Evolutionary conservation across 176 grass and related monocot genomes (phyloP).

Genomic region (Miscanthus lutarioriparius): DNA sequence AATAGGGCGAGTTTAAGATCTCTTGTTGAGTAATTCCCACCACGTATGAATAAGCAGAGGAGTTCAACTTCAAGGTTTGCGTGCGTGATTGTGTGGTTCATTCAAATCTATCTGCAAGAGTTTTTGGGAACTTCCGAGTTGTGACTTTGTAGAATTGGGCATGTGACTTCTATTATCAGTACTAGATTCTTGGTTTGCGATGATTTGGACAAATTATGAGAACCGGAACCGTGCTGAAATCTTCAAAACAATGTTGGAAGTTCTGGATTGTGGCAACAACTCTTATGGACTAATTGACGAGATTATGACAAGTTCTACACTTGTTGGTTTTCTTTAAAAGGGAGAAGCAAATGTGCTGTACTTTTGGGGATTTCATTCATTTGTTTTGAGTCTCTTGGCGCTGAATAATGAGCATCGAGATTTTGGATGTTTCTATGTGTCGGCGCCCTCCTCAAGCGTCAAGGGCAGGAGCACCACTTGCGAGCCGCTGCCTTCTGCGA

Average conservation of each 20-base stretch:
- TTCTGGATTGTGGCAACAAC: not conserved
- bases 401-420: not conserved
- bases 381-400: not conserved
- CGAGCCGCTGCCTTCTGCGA: too few species aligned
- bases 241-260: not conserved
- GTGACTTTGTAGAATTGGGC: not conserved
- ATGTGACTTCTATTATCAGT: not conserved
- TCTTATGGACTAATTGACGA: too few species aligned
- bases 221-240: not conserved
- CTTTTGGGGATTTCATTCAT: not conserved
- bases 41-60: not conserved
- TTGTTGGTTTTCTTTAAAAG: too few species aligned
- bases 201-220: not conserved
- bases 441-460: not conserved
- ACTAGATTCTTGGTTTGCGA: not conserved
- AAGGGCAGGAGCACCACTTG: not conserved
- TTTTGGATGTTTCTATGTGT: not conserved
- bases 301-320: too few species aligned
- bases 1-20: not conserved
- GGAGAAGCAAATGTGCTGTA: too few species aligned
- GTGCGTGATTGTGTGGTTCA: not conserved
- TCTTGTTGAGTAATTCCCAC: not conserved
- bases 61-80: not conserved
- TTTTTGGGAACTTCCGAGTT: not conserved
- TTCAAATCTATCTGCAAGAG: not conserved